These are phyloP conservation scores for Taiozyma onychis DNA, from an alignment of 1,139 yeast genomes.

Conservation along the genomic window DNA sequence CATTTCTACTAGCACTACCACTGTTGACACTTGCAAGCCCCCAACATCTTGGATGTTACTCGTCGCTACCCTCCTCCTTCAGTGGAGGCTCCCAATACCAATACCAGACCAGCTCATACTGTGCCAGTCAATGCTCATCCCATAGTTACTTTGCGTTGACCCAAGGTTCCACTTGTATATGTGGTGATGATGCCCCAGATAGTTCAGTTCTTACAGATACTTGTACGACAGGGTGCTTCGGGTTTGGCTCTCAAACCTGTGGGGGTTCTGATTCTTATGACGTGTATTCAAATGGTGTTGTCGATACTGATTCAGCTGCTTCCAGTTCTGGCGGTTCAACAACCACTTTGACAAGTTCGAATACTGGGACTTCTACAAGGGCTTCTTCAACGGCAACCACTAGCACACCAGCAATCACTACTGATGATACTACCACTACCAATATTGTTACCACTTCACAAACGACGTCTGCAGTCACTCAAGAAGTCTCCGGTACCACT, in stretches of 20 bases:
- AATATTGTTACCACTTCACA: slow-evolving; percentile 1
- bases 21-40: background rate
- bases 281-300: slow-evolving; percentile 30
- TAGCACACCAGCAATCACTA: slow-evolving; percentile 7
- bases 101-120: slow-evolving; percentile 47
- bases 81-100: slow-evolving; percentile 31
- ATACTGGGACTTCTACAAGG: slow-evolving; percentile 10
- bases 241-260: slow-evolving; percentile 46
- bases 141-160: slow-evolving; percentile 54
- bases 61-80: slow-evolving; percentile 30
- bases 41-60: slow-evolving; percentile 27
- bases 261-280: slow-evolving; percentile 48
- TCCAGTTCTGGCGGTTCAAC: slow-evolving; percentile 11
- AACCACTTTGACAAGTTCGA: slow-evolving; percentile 6
- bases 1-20: background rate
- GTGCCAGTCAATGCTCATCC: slow-evolving; percentile 42
- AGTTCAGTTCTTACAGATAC: slow-evolving; percentile 24
- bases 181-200: slow-evolving; percentile 52
- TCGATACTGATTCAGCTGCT: slow-evolving; percentile 20
- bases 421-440: slow-evolving; percentile 6
- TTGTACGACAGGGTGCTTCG: slow-evolving; percentile 47
- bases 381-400: slow-evolving; percentile 2
- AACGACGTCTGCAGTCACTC: slow-evolving; percentile 14
- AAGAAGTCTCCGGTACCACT: slow-evolving; percentile 21
- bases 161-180: slow-evolving; percentile 55